Evolutionary conservation across 73 alveolate genomes (phyloP), one percentile per base, ranked within the genome.

Genomic region (Paramecium sonneborni): DNA sequence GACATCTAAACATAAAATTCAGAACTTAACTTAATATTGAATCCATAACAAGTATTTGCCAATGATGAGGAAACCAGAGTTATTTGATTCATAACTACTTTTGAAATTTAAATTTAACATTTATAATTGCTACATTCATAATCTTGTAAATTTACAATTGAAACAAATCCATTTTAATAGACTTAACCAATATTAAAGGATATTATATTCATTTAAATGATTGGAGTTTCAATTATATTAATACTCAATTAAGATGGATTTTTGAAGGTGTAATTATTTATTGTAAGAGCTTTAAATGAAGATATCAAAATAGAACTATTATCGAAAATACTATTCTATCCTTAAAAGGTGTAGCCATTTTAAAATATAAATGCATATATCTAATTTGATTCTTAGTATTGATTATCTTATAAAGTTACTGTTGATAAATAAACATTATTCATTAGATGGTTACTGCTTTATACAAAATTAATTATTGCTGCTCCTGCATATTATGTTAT

Each of bases 31-130:
- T 62, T 7, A 14, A 62, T 62, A 30, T 30, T 62, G 10, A 30
- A 30, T 62, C 84, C 84, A 62, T 62, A 62, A 6, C 84, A 62
- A 30, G 84, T 62, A 6, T 26, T 62, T 62, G 84, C 84, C 12
- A 62, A 62, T 30, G 39, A 26, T 14, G 12, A 10, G 2, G 84
- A 62, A 62, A 62, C 24, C 18, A 62, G 12, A 2, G 39, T 62
- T 12, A 62, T 62, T 4, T 62, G 1, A 62, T 26, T 62, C 44
- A 62, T 30, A 2, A 32, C 5, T 12, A 62, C 9, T 6, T 62
- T 30, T 62, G 44, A 62, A 2, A 62, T 30, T 62, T 32, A 30
- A 1, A 62, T 26, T 62, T 0, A 30, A 26, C 84, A 62, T 32
- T 52, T n/a, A 23, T 0, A 1, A 52, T 18, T 52, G 12, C 11